Percentiles rank a stretch among this genome's conserved stretches.
Conservation (phyloP, 2,329 filamentous ascomycete genomes). For the Nigrospora sphaerica region DNA sequence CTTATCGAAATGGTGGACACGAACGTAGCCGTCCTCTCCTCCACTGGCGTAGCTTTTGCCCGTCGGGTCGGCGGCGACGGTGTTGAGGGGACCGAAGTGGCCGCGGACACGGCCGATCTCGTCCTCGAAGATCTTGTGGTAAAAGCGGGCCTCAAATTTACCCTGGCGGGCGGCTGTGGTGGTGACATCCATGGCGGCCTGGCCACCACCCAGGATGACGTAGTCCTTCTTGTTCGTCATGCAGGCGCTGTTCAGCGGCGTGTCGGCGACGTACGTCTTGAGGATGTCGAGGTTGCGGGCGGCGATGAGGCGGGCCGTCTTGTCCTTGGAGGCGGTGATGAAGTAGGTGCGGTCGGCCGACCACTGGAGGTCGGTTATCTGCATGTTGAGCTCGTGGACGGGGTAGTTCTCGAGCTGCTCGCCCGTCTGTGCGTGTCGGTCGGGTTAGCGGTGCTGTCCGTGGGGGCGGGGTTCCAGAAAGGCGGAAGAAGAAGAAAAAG, state of each 20-base stretch:
- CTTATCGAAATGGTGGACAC: slow-evolving; percentile 98
- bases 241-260: slow-evolving; percentile 89
- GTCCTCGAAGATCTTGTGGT: slow-evolving; percentile 99
- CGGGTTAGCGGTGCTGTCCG: neutral
- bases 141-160: slow-evolving; percentile 99
- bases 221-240: slow-evolving; percentile 96
- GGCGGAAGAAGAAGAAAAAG: neutral
- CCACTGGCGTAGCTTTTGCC: slow-evolving; percentile 91
- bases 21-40: slow-evolving; percentile 97
- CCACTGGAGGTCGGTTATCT: slow-evolving; percentile 94
- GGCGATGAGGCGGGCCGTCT: slow-evolving; percentile 80
- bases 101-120: slow-evolving; percentile 95
- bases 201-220: slow-evolving; percentile 94
- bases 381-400: slow-evolving; percentile 75
- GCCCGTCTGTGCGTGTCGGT: slow-evolving; percentile 49
- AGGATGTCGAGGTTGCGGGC: slow-evolving; percentile 81
- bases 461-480: neutral
- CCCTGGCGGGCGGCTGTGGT: slow-evolving; percentile 89
- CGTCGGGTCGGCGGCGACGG: slow-evolving; percentile 85
- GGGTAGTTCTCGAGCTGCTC: slow-evolving; percentile 75
- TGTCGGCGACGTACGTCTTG: slow-evolving; percentile 89
- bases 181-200: slow-evolving; percentile 98
- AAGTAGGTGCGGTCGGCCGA: slow-evolving; percentile 91
- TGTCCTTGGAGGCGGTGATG: slow-evolving; percentile 97
- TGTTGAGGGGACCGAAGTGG: slow-evolving; percentile 96